phyloP scores from a whole-genome alignment of 2,329 filamentous ascomycete genomes.

The Penicillium sp. region DNA sequence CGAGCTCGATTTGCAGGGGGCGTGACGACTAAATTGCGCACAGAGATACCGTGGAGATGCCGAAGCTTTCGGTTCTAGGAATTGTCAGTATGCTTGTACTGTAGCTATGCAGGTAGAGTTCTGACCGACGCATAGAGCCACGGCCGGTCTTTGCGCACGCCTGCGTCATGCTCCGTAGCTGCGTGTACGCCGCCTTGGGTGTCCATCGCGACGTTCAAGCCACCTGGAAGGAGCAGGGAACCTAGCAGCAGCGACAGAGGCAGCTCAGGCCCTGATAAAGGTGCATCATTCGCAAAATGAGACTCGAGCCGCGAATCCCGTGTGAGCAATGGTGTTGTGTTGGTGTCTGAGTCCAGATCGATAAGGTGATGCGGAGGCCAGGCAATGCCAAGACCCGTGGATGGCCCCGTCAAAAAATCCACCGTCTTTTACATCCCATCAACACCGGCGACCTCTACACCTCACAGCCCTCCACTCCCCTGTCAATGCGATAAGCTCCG shows the following conservation, averaged over 20 bases:
- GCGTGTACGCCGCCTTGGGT: slow-evolving; percentile 13
- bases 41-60: slow-evolving; percentile 81
- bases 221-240: background rate
- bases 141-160: slow-evolving; percentile 47
- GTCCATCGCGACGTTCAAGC: slow-evolving; percentile 10
- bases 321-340: slow-evolving; percentile 15
- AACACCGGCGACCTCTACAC: slow-evolving; percentile 11
- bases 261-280: background rate
- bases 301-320: background rate
- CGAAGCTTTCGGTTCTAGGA: slow-evolving; percentile 79
- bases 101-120: background rate
- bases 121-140: slow-evolving; percentile 57
- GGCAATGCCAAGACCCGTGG: slow-evolving; percentile 27
- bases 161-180: slow-evolving; percentile 28
- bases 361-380: slow-evolving; percentile 31
- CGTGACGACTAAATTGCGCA: slow-evolving; percentile 79
- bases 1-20: slow-evolving; percentile 54
- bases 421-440: slow-evolving; percentile 22
- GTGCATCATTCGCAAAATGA: slow-evolving; percentile 23
- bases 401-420: slow-evolving; percentile 40
- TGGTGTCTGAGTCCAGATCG: slow-evolving; percentile 13
- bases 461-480: slow-evolving; percentile 11
- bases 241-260: slow-evolving; percentile 5
- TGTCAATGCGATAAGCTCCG: slow-evolving; percentile 24
- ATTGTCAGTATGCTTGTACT: slow-evolving; percentile 16